Base-by-base conservation (phyloP, 345 rosid species). In the Ceriops tagal region DNA sequence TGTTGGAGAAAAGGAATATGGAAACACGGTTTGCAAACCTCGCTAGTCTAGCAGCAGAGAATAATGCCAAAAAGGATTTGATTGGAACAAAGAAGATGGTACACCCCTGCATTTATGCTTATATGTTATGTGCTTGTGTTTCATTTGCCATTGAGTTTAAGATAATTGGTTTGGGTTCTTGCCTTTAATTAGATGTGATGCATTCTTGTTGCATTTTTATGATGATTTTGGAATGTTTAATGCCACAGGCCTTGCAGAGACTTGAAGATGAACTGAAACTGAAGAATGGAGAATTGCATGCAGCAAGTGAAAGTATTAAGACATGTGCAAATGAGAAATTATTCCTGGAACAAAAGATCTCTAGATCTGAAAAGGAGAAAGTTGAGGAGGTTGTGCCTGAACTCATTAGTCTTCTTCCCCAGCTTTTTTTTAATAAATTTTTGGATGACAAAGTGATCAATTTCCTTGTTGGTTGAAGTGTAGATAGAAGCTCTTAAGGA, bases 261-360 rank as follows among this genome's bases (percentile, higher is more conserved):
- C 82, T 92, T 71, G 88, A 88, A 67, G 85, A 78, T 63, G 96
- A 95, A 71, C 69, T 90, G 65, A 91, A 80, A 77, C 72, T 77
- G 55, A 83, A 81, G 66, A 86, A 78, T 34, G 87, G 84, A 65
- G 88, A 90, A 64, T 70, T 89, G 78, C 86, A 66, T 57, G 67
- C 71, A 53, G 84, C 85, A 64, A 81, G 85, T 78, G 92, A 87
- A 78, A 79, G 70, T 65, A 52, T 75, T 22, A 85, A 83, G 68
- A 83, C 78, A 61, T 62, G 88, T 64, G 70, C 73, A 64, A 84
- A 80, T 75, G 96, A 89, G 62, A 95, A 88, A 72, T 58, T 69
- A 52, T 64, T 77, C 46, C 67, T 91, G 58, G 96, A 90, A 62
- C 88, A 88, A 63, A 88, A 77, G 81, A 71, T 92, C 51, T 76